phyloP scores from a whole-genome alignment of 2,329 filamentous ascomycete genomes.

The Chrysoporthe cubensis region DNA sequence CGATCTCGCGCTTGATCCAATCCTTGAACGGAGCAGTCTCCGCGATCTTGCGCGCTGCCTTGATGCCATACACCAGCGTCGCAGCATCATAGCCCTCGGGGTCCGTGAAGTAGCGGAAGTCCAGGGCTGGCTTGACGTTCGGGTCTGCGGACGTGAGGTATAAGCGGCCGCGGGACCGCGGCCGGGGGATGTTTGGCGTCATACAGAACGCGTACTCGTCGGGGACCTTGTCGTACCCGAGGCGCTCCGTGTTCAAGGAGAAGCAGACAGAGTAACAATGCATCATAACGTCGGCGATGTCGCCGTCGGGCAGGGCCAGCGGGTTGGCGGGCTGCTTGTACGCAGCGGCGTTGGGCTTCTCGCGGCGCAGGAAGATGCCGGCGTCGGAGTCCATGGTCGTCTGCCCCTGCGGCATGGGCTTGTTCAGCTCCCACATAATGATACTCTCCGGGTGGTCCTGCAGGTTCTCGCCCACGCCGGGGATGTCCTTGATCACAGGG shows the following conservation, averaged over 20 bases:
- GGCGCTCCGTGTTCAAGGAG: slow-evolving; percentile 79
- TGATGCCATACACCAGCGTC: slow-evolving; percentile 77
- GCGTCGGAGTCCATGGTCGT: slow-evolving; percentile 92
- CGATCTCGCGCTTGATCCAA: slow-evolving; percentile 83
- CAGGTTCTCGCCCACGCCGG: slow-evolving; percentile 64
- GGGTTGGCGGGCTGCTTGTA: slow-evolving; percentile 53
- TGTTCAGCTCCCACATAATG: slow-evolving; percentile 77
- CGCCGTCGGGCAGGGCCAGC: slow-evolving; percentile 63
- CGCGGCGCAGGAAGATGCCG: slow-evolving; percentile 83
- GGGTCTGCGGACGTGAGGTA: slow-evolving; percentile 79
- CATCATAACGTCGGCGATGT: slow-evolving; percentile 89
- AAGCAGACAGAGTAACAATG: slow-evolving; percentile 70
- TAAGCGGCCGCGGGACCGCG: slow-evolving; percentile 75
- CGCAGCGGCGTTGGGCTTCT: slow-evolving; percentile 69
- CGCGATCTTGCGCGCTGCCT: slow-evolving; percentile 76
- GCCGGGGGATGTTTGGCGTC: slow-evolving; percentile 88
- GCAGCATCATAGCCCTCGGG: slow-evolving; percentile 83
- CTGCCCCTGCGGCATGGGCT: slow-evolving; percentile 74
- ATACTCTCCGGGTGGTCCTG: slow-evolving; percentile 64
- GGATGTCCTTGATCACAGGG: slow-evolving; percentile 58
- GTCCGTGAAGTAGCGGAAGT: slow-evolving; percentile 90
- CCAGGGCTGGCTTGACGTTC: slow-evolving; percentile 76
- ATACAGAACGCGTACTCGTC: slow-evolving; percentile 89
- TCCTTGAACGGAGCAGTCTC: slow-evolving; percentile 76
- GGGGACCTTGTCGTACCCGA: slow-evolving; percentile 67